These are phyloP conservation scores for Trichoderma sp. DNA, from an alignment of 2,329 filamentous ascomycete genomes.

Conservation along the genomic window DNA sequence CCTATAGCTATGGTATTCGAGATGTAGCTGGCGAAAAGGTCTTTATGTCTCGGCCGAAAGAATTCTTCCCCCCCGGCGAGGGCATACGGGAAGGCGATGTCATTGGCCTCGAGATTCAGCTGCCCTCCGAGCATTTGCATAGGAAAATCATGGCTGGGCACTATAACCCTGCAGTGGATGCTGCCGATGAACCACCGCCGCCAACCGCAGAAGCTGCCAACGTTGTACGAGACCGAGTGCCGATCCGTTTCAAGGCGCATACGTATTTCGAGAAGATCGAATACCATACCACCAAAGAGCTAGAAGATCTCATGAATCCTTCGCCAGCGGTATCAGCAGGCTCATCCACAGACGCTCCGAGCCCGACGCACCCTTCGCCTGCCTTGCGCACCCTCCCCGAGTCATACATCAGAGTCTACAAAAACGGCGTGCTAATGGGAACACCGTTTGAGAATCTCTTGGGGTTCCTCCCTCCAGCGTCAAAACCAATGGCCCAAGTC, in stretches of 20 bases:
- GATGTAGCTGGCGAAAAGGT: conserved; percentile 90
- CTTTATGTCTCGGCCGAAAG: conserved; percentile 89
- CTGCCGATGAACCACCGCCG: conserved; percentile 58
- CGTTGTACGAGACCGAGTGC: conserved; percentile 91
- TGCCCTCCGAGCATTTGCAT: conserved; percentile 83
- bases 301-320: conserved; percentile 81
- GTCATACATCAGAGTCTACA: conserved; percentile 86
- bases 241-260: conserved; percentile 90
- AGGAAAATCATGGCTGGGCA: conserved; percentile 83
- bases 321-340: conserved; percentile 50
- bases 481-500: conserved; percentile 68
- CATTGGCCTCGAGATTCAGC: conserved; percentile 86
- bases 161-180: conserved; percentile 83
- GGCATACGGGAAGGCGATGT: conserved; percentile 88
- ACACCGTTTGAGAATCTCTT: conserved; percentile 86
- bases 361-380: conserved; percentile 70
- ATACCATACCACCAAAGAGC: conserved; percentile 82
- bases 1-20: conserved; percentile 90
- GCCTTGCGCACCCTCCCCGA: conserved; percentile 84
- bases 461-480: conserved; percentile 88
- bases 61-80: conserved; percentile 79
- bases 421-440: conserved; percentile 85
- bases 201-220: conserved; percentile 65
- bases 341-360: conserved; percentile 60
- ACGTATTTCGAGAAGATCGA: conserved; percentile 93